Evolutionary conservation across 306 rosid species (phyloP).

Genomic region (Cucumis hystrix): DNA sequence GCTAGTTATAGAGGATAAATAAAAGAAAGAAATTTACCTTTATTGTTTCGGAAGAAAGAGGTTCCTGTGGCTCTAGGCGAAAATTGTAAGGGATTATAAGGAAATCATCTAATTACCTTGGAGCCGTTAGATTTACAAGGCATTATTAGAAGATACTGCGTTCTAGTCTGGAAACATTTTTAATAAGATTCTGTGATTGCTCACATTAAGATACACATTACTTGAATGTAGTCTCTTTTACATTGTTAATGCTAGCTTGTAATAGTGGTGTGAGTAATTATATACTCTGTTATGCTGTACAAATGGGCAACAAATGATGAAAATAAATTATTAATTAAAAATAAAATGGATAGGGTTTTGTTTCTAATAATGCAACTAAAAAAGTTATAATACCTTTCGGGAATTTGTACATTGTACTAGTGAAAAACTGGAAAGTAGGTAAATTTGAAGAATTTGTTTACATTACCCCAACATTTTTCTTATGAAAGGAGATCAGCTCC

Average conservation of each 20-base stretch:
- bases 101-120: not conserved
- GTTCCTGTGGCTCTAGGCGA: not conserved
- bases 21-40: not conserved
- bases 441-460: not conserved
- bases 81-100: not conserved
- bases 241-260: not conserved
- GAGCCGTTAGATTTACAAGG: not conserved
- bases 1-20: not conserved
- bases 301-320: not conserved
- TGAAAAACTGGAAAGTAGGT: not conserved
- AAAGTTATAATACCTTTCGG: not conserved
- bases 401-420: not conserved
- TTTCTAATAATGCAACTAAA: not conserved
- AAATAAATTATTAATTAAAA: not conserved
- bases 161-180: not conserved
- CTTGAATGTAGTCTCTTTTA: not conserved
- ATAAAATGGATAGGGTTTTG: not conserved
- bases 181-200: not conserved
- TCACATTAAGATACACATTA: not conserved
- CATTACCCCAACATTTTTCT: not conserved
- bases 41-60: not conserved
- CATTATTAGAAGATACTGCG: not conserved
- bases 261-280: not conserved
- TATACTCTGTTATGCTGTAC: not conserved
- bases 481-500: slow-evolving; percentile 9